These are phyloP conservation scores for Auricularia auricula-judae DNA, from an alignment of 768 basidiomycete genomes.

Conservation along the genomic window DNA sequence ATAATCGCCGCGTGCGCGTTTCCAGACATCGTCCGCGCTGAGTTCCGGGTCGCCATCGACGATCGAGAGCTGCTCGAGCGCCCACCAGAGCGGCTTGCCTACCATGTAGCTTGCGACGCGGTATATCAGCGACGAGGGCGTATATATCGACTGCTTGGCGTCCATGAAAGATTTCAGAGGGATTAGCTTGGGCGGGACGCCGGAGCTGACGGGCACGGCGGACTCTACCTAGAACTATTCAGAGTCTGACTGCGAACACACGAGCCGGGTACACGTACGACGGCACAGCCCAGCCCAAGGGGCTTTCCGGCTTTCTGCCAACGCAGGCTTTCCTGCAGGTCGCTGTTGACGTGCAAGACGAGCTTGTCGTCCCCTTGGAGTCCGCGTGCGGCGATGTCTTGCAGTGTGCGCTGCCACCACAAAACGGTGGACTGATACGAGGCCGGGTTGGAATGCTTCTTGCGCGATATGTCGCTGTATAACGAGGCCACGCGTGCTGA, in stretches of 20 bases:
- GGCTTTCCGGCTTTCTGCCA: conserved; percentile 67
- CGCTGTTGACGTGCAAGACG: conserved; percentile 43
- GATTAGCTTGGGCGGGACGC: conserved; percentile 31
- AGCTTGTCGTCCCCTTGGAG: conserved; percentile 46
- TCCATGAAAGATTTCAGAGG: conserved; percentile 44
- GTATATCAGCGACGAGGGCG: conserved; percentile 54
- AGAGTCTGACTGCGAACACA: background rate
- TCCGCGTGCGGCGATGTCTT: conserved; percentile 47
- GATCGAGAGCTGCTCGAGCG: conserved; percentile 65
- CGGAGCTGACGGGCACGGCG: conserved; percentile 63
- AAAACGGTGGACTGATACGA: conserved; percentile 70
- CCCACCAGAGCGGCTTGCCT: conserved; percentile 80
- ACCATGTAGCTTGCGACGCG: conserved; percentile 62
- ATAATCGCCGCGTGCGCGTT: conserved; percentile 56
- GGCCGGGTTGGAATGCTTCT: conserved; percentile 75
- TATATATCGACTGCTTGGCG: conserved; percentile 50
- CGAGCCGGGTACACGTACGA: conserved; percentile 41
- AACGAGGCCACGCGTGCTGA: conserved; percentile 34
- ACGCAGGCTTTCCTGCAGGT: conserved; percentile 48
- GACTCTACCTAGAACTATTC: conserved; percentile 18
- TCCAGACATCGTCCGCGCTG: conserved; percentile 39
- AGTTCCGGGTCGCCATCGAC: conserved; percentile 46
- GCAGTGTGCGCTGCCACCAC: conserved; percentile 76
- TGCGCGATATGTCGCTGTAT: conserved; percentile 79
- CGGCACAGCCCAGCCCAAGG: conserved; percentile 53